These are phyloP conservation scores for Ehretia macrophylla DNA, from an alignment of 257 asterid genomes.

Conservation along the genomic window DNA sequence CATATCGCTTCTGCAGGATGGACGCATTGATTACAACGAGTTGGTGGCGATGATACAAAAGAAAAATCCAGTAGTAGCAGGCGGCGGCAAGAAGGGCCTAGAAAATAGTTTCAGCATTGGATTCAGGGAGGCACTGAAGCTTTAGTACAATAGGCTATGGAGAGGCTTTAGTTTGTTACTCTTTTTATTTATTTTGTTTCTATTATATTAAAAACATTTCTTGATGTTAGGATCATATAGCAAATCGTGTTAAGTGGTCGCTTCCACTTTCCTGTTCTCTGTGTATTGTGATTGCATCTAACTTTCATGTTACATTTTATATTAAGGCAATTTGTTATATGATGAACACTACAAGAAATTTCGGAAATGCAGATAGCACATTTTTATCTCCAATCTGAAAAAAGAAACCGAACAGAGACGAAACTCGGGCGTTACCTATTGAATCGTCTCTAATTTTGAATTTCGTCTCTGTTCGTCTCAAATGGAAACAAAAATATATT, in stretches of 20 bases:
- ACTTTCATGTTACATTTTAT: no score
- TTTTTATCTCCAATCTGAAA: no score
- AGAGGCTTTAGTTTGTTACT: neutral
- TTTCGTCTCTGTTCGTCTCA: no score
- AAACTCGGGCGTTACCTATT: no score
- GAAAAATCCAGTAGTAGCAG: conserved; percentile 52
- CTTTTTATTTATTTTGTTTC: conserved; percentile 1
- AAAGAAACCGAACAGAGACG: no score
- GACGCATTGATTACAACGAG: conserved; percentile 60
- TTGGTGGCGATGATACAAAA: conserved; percentile 79
- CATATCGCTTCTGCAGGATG: neutral
- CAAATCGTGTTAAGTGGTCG: neutral
- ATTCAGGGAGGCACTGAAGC: conserved; percentile 59
- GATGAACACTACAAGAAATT: no score
- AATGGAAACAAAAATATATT: no score
- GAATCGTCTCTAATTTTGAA: no score
- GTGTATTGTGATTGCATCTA: no score
- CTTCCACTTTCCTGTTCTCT: no score
- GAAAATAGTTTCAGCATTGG: conserved; percentile 73
- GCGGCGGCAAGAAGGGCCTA: conserved; percentile 49
- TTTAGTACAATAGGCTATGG: conserved; percentile 18
- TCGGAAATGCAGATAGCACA: no score
- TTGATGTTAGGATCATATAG: conserved; percentile 5
- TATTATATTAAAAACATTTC: neutral
- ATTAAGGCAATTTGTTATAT: no score